Conservation (phyloP, 768 basidiomycete species). For the Boletus coccyginus region DNA sequence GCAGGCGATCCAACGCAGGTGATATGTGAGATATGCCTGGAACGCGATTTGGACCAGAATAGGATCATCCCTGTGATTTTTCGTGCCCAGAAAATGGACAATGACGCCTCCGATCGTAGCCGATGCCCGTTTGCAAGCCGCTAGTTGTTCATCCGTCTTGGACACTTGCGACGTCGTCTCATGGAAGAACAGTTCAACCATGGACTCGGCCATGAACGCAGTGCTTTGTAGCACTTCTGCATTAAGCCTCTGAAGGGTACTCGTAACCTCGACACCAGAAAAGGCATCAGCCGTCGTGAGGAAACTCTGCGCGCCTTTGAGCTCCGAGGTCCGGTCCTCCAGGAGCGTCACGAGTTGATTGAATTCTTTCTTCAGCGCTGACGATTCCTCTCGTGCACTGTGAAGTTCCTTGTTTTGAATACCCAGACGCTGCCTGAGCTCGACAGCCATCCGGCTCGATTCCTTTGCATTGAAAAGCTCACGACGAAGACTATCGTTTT, state of each 20-base stretch:
- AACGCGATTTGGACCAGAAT: constrained; percentile 37
- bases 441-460: constrained; percentile 1
- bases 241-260: constrained; percentile 45
- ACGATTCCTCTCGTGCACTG: constrained; percentile 27
- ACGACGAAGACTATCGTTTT: constrained; percentile 17
- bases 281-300: constrained; percentile 41
- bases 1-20: constrained; percentile 25
- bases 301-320: constrained; percentile 46
- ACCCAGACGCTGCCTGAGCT: constrained; percentile 18
- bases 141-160: constrained; percentile 22
- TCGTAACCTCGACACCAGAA: constrained; percentile 45
- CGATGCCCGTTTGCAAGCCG: constrained; percentile 23
- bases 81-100: constrained; percentile 27
- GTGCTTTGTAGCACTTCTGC: constrained; percentile 48
- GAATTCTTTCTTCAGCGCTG: constrained; percentile 28
- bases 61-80: constrained; percentile 32
- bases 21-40: constrained; percentile 29
- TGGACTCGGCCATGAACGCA: constrained; percentile 44
- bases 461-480: constrained; percentile 17
- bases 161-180: constrained; percentile 6
- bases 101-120: constrained; percentile 19
- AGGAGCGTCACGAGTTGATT: constrained; percentile 31
- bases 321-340: constrained; percentile 41
- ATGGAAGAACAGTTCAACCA: constrained; percentile 41
- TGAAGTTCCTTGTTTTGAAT: constrained; percentile 21